Evolutionary conservation across 139 green algal genomes (phyloP).

Genomic region (Coccomyxa sp.): DNA sequence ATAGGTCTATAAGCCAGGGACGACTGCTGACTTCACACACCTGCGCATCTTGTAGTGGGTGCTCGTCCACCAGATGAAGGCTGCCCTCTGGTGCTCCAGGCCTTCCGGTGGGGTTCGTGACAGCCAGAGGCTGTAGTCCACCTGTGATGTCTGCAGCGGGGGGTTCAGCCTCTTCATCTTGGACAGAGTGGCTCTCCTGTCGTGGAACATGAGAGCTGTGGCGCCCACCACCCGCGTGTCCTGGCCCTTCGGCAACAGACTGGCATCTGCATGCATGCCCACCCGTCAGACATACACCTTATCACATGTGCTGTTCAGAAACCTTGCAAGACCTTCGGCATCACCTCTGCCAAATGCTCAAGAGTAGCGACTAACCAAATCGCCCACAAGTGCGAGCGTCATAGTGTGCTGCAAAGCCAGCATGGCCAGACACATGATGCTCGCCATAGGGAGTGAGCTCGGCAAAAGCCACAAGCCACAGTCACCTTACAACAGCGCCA

Average conservation of each 20-base stretch:
- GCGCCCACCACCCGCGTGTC: neutral
- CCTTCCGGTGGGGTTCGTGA: neutral
- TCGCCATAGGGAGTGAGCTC: too few species aligned
- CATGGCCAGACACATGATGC: too few species aligned
- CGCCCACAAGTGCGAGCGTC: too few species aligned
- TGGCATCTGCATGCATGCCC: neutral
- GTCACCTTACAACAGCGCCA: too few species aligned
- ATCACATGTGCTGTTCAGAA: too few species aligned
- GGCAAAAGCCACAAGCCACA: too few species aligned
- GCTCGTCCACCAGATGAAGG: constrained; percentile 9
- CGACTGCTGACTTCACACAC: too few species aligned
- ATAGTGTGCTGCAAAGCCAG: too few species aligned
- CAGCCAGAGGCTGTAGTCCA: constrained; percentile 2
- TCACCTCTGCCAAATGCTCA: too few species aligned
- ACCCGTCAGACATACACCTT: neutral
- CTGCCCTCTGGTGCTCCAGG: neutral
- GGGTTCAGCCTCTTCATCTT: neutral
- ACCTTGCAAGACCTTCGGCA: too few species aligned
- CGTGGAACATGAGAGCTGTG: neutral
- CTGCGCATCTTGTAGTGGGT: neutral
- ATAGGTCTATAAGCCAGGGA: too few species aligned
- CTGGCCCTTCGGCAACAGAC: neutral
- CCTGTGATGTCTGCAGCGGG: neutral
- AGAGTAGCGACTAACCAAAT: too few species aligned
- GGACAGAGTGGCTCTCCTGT: neutral